Percentiles rank a stretch among this genome's conserved stretches.
phyloP scores from a whole-genome alignment of 2,329 filamentous ascomycete species.

The Penicillium decumbens region DNA sequence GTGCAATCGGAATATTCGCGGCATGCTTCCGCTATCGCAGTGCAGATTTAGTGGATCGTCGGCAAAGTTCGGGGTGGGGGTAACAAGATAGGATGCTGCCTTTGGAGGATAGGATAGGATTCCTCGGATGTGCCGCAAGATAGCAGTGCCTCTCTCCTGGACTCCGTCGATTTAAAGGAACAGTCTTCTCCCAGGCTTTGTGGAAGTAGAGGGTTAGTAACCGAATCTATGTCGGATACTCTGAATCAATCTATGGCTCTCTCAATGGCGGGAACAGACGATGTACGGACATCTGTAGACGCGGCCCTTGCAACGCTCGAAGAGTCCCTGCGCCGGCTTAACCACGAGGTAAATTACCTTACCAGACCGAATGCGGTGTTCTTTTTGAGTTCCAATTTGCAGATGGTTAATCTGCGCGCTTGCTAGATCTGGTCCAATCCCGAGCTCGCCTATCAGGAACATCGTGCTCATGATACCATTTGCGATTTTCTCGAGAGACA shows the following conservation, averaged over 20 bases:
- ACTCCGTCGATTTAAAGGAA: not conserved
- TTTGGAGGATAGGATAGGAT: not conserved
- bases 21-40: conserved; percentile 1
- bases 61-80: conserved; percentile 1
- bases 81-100: not conserved
- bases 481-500: conserved; percentile 43
- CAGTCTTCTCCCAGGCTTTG: not conserved
- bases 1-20: conserved; percentile 1
- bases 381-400: not conserved
- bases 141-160: not conserved
- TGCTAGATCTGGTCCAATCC: conserved; percentile 47
- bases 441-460: conserved; percentile 51
- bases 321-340: conserved; percentile 24
- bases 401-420: not conserved
- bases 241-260: conserved; percentile 14
- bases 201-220: not conserved
- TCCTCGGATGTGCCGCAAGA: conserved; percentile 8
- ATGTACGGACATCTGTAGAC: conserved; percentile 24
- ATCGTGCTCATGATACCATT: conserved; percentile 50
- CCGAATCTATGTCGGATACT: not conserved
- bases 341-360: conserved; percentile 20
- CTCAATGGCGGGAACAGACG: conserved; percentile 9
- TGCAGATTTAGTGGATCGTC: not conserved
- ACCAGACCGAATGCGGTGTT: not conserved
- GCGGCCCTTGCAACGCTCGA: conserved; percentile 15